Evolutionary conservation across 768 basidiomycete species (phyloP), one percentile per base, ranked within the genome.

Genomic region (Auricularia heimuer): DNA sequence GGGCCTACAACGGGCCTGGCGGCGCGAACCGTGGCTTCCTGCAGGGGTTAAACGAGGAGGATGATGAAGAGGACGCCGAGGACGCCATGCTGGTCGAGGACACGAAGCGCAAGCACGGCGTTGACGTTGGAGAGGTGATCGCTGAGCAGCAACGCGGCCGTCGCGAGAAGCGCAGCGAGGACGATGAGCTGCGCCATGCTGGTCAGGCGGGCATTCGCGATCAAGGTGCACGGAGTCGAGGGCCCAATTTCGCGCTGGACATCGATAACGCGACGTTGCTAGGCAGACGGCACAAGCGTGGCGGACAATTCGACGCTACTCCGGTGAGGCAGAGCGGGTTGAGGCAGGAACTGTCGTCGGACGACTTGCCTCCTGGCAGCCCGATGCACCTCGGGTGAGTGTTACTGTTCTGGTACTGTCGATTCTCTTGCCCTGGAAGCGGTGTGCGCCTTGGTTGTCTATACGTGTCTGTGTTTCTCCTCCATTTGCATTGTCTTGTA

Each of bases 41-140:
- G 24, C 81, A 81, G 8, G 92, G 89, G 4, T 81, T 99, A 68
- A 97, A 98, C 74, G 97, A 98, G 71, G 94, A 94, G 63, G 94
- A 95, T 65, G 96, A 98, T 72, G 82, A 83, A 14, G 76, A 70
- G 7, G 78, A 77, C 33, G 87, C 82, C 16, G 81, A 84, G 24
- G 80, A 77, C 14, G 78, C 78, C 16, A 76, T 74, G 10, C 73
- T 80, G 21, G 72, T 88, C 14, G 81, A 84, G n/a, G 80, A 83
- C 24, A 82, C 80, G 36, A 71, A 62, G 21, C 69, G 71, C 37
- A 77, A 76, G 70, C 75, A 80, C 66, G 78, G 77, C 39, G 74
- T 74, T 56, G 71, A 74, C 62, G 77, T 77, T 18, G 75, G 77
- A 6, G 64, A 71, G 51, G 75, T 74, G 64, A 74, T 79, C 62